Evolutionary conservation across 495 filamentous ascomycete genomes (phyloP).

Genomic region (Hypoxylon subgilvum): DNA sequence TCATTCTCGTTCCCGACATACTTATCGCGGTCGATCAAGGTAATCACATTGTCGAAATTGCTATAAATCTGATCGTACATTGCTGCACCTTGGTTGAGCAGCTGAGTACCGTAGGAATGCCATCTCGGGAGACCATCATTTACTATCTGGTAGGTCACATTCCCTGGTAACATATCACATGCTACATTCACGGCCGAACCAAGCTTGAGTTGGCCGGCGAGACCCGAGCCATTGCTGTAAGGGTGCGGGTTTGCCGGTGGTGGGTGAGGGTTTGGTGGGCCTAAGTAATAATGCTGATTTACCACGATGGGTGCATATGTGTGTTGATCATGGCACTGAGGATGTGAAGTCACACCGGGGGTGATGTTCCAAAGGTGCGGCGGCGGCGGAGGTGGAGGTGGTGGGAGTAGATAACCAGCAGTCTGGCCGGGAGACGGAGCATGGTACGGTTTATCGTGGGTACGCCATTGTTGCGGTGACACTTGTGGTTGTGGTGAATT

Average conservation of each 20-base stretch:
- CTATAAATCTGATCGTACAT: conserved; percentile 62
- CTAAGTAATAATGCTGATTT: conserved; percentile 57
- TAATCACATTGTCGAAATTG: conserved; percentile 68
- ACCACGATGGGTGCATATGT: conserved; percentile 51
- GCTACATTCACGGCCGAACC: conserved; percentile 47
- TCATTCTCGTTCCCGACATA: conserved; percentile 69
- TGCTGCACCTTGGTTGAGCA: conserved; percentile 54
- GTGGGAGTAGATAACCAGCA: conserved; percentile 42
- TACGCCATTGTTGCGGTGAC: conserved; percentile 33
- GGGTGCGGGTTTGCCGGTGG: conserved; percentile 26
- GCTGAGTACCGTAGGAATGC: conserved; percentile 47
- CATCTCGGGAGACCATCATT: conserved; percentile 47
- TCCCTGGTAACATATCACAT: conserved; percentile 40
- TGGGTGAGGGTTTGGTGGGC: conserved; percentile 36
- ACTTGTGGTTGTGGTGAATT: conserved; percentile 29
- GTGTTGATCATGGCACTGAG: conserved; percentile 38
- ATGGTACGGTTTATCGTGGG: conserved; percentile 26
- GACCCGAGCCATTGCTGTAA: conserved; percentile 20
- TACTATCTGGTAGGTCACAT: conserved; percentile 40
- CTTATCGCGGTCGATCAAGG: conserved; percentile 70
- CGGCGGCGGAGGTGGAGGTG: conserved; percentile 31
- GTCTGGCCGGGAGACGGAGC: conserved; percentile 37
- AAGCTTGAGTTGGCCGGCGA: conserved; percentile 47
- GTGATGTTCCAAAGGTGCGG: conserved; percentile 43
- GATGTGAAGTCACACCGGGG: conserved; percentile 15